Evolutionary conservation across 2,329 filamentous ascomycete genomes (phyloP).

Genomic region (Aspergillus neoniger): DNA sequence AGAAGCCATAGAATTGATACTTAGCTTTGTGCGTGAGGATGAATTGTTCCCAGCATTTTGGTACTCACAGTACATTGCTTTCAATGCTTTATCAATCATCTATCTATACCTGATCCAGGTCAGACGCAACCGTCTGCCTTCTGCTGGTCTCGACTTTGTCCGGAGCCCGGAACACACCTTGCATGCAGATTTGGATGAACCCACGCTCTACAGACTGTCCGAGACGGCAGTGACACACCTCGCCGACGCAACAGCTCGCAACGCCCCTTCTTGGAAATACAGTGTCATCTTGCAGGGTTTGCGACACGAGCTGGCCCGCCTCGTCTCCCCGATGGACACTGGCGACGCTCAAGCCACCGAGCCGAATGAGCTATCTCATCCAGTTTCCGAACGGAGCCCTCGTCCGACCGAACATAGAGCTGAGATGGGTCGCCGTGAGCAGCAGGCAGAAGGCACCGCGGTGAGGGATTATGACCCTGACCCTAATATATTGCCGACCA

Average conservation of each 20-base stretch:
- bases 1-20: conserved; percentile 22
- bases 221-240: conserved; percentile 21
- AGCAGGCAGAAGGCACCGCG: neutral
- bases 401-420: neutral
- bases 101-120: conserved; percentile 25
- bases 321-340: neutral
- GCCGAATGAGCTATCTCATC: too few species aligned
- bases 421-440: neutral
- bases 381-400: neutral
- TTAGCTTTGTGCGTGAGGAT: conserved; percentile 24
- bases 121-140: conserved; percentile 16
- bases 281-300: conserved; percentile 22
- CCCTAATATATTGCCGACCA: neutral
- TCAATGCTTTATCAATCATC: conserved; percentile 27
- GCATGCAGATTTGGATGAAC: conserved; percentile 12
- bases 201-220: conserved; percentile 17
- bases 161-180: neutral
- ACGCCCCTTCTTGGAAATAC: conserved; percentile 26
- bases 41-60: conserved; percentile 27
- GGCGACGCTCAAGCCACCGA: neutral
- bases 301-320: conserved; percentile 19
- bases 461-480: neutral
- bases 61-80: conserved; percentile 29
- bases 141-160: neutral
- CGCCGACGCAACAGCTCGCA: conserved; percentile 21